A percentile compares a stretch with the other conserved stretches of the same genome.
Conservation (phyloP, 331 rosid species). For the Malus hybrid region DNA sequence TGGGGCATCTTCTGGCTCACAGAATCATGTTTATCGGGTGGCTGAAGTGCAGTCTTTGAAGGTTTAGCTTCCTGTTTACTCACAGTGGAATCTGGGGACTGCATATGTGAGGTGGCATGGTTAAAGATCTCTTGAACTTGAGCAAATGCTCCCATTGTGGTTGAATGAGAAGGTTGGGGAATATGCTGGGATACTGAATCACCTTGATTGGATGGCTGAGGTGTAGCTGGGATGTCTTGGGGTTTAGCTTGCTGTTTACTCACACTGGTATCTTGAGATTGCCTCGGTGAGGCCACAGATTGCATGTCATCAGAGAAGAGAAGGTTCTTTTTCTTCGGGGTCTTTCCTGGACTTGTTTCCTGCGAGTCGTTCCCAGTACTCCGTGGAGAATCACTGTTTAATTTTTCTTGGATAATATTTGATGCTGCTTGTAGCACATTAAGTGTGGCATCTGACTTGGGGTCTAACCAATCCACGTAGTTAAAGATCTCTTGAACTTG, state of each 20-base stretch:
- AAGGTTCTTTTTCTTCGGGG: slow-evolving; percentile 17
- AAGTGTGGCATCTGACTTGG: slow-evolving; percentile 57
- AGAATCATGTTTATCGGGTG: neutral
- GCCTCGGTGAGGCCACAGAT: slow-evolving; percentile 24
- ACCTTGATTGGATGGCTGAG: neutral
- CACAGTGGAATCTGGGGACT: neutral
- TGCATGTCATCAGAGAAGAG: slow-evolving; percentile 8
- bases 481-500: slow-evolving; percentile 89
- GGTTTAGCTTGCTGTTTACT: slow-evolving; percentile 28
- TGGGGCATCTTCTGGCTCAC: neutral
- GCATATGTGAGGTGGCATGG: neutral
- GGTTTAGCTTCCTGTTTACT: slow-evolving; percentile 1
- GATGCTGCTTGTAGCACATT: slow-evolving; percentile 62
- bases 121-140: slow-evolving; percentile 12
- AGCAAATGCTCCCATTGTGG: slow-evolving; percentile 4
- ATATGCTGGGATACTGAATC: slow-evolving; percentile 7
- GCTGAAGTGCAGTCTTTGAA: neutral
- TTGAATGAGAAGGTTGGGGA: slow-evolving; percentile 18
- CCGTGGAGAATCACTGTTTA: slow-evolving; percentile 34
- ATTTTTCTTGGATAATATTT: slow-evolving; percentile 32
- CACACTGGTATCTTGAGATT: slow-evolving; percentile 21
- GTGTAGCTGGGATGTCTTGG: slow-evolving; percentile 13
- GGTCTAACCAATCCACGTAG: slow-evolving; percentile 84
- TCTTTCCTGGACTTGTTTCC: slow-evolving; percentile 30
- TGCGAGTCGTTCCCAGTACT: slow-evolving; percentile 22